phyloP scores from a whole-genome alignment of 768 basidiomycete genomes.

The Mrakia frigida region DNA sequence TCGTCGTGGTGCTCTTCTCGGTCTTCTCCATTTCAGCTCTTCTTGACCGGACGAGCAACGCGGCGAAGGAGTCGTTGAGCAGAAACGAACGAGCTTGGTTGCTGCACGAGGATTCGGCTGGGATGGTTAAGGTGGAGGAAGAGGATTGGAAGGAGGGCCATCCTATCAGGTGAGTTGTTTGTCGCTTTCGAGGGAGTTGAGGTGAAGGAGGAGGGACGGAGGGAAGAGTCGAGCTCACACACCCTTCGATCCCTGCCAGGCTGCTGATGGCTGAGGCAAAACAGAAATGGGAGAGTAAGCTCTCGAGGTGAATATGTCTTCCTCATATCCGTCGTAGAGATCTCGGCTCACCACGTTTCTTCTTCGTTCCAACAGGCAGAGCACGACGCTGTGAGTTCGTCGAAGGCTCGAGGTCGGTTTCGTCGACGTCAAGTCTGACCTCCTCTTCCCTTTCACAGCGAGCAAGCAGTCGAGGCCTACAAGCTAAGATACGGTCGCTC shows the following conservation, averaged over 20 bases:
- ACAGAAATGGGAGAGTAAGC: neutral
- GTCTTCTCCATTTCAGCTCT: neutral
- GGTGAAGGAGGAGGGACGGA: neutral
- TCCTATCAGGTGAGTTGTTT: conserved; percentile 11
- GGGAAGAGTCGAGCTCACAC: neutral
- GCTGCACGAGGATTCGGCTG: neutral
- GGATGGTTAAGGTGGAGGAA: neutral
- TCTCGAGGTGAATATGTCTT: neutral
- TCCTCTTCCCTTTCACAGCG: neutral
- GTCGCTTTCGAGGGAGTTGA: no score
- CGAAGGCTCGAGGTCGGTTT: no score
- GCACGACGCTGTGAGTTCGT: neutral
- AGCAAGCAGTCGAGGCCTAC: conserved; percentile 38
- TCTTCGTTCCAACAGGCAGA: neutral
- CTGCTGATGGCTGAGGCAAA: neutral
- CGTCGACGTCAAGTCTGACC: neutral
- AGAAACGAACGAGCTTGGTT: neutral
- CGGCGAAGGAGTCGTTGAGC: neutral
- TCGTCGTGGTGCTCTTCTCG: neutral
- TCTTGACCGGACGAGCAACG: no score
- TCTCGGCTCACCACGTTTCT: neutral
- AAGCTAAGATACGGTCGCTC: conserved; percentile 34
- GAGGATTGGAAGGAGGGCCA: neutral
- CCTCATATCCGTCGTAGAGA: neutral
- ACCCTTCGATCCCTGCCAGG: neutral